These are phyloP conservation scores for Exserohilum turcica DNA, from an alignment of 2,329 filamentous ascomycete species.

Conservation along the genomic window DNA sequence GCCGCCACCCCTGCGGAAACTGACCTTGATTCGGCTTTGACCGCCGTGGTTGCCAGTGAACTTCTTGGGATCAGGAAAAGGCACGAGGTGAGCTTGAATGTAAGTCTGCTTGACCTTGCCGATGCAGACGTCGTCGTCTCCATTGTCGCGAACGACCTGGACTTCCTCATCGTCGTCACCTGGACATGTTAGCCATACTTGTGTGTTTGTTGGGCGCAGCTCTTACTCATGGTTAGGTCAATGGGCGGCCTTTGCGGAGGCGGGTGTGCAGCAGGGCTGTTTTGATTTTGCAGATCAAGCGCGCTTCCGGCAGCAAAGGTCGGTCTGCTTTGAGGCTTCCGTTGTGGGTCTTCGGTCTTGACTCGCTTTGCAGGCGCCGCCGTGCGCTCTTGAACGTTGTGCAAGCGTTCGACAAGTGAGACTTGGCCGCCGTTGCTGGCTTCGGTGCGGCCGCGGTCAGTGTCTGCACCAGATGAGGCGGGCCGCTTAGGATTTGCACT, in stretches of 20 bases:
- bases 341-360: conserved; percentile 31
- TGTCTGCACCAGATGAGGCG: conserved; percentile 27
- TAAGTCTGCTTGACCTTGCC: conserved; percentile 73
- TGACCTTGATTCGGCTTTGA: conserved; percentile 74
- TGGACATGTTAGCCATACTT: conserved; percentile 32
- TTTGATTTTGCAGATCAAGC: conserved; percentile 53
- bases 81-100: conserved; percentile 70
- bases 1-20: conserved; percentile 65
- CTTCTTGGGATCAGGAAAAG: conserved; percentile 68
- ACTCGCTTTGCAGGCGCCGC: conserved; percentile 54
- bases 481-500: conserved; percentile 38
- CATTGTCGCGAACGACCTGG: conserved; percentile 63
- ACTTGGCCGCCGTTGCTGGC: conserved; percentile 53
- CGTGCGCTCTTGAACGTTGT: conserved; percentile 72
- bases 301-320: conserved; percentile 32
- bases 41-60: conserved; percentile 62
- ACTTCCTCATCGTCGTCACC: conserved; percentile 68
- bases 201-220: neutral
- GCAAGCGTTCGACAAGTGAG: conserved; percentile 74
- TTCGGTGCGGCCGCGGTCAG: conserved; percentile 32
- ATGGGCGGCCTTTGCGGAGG: conserved; percentile 24
- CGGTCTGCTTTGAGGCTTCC: conserved; percentile 24
- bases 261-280: conserved; percentile 4
- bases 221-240: conserved; percentile 45
- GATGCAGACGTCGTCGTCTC: conserved; percentile 76